phyloP scores from a whole-genome alignment of 768 basidiomycete genomes.

The Russula sp. region DNA sequence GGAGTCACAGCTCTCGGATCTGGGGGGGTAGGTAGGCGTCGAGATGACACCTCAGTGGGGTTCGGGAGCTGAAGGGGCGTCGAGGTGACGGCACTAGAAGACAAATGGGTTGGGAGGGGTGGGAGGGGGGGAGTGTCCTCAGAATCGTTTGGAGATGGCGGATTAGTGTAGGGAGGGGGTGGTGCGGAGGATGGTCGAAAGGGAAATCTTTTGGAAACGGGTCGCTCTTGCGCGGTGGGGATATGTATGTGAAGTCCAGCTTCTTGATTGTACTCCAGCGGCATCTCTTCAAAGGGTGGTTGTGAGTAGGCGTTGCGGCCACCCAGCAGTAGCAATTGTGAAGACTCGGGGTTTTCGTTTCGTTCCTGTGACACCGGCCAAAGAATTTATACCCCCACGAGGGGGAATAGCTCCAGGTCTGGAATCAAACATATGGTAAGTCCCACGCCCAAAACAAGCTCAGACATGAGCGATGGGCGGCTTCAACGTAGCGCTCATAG shows the following conservation, averaged over 20 bases:
- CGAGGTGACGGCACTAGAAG: neutral
- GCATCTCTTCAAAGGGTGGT: neutral
- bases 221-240: neutral
- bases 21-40: neutral
- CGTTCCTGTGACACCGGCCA: no score
- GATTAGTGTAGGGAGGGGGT: slow-evolving; percentile 1
- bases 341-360: neutral
- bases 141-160: neutral
- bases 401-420: neutral
- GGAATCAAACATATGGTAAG: neutral
- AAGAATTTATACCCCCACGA: neutral
- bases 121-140: neutral
- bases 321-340: neutral
- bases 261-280: neutral
- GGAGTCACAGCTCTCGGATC: neutral
- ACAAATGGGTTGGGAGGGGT: neutral
- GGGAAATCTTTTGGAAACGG: neutral
- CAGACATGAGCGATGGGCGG: neutral
- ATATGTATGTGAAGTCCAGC: neutral
- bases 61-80: neutral
- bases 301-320: neutral
- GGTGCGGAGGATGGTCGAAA: neutral
- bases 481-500: neutral
- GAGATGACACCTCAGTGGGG: neutral
- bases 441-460: neutral